phyloP scores from a whole-genome alignment of 2,329 filamentous ascomycete species.

The Westerdykella sp. region DNA sequence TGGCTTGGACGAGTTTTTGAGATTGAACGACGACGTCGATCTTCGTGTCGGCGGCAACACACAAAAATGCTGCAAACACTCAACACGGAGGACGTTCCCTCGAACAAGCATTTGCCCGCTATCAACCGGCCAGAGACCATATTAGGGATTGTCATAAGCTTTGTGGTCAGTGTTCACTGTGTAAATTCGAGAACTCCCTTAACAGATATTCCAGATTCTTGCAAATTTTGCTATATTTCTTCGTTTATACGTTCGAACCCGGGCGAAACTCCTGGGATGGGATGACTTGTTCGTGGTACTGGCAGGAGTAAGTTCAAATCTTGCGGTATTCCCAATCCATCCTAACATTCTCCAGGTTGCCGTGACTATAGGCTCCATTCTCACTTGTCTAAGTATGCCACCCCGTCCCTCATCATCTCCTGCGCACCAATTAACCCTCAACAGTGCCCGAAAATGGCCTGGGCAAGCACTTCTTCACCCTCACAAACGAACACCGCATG shows the following conservation, averaged over 20 bases:
- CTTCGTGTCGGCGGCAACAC: too few relatives aligned
- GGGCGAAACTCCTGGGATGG: constrained; percentile 28
- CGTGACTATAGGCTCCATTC: constrained; percentile 19
- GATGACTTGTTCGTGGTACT: constrained; percentile 32
- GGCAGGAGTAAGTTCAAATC: constrained; percentile 13
- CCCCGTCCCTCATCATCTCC: neutral
- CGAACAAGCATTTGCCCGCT: constrained; percentile 23
- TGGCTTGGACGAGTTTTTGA: too few relatives aligned
- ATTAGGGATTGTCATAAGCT: constrained; percentile 20
- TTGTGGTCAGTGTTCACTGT: constrained; percentile 20
- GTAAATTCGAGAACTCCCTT: constrained; percentile 2
- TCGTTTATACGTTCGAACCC: constrained; percentile 26
- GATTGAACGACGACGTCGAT: too few relatives aligned
- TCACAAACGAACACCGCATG: constrained; percentile 9
- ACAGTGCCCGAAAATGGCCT: constrained; percentile 30
- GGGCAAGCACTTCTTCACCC: constrained; percentile 28
- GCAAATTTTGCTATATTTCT: constrained; percentile 23
- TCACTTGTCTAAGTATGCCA: constrained; percentile 29
- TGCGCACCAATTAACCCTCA: constrained; percentile 5
- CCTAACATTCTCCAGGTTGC: constrained; percentile 12
- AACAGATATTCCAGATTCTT: constrained; percentile 12
- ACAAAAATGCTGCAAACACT: too few relatives aligned
- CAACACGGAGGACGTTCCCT: too few relatives aligned
- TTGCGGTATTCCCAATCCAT: neutral
- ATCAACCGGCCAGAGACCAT: constrained; percentile 27